Conservation (phyloP, 2,329 filamentous ascomycete species). For the Pestalotiopsis sp. region DNA sequence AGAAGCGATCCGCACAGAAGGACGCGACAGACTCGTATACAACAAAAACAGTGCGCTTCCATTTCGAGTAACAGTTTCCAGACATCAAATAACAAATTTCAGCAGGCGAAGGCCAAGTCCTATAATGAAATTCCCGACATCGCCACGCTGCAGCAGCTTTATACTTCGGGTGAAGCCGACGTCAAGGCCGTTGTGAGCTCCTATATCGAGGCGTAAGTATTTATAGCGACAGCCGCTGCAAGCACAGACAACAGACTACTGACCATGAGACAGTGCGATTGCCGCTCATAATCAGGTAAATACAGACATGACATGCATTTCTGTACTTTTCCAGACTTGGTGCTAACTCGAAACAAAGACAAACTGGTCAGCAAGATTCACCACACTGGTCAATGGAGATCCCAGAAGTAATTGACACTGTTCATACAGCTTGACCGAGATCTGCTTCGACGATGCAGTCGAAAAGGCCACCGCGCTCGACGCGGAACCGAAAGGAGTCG, state of each 20-base stretch:
- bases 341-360: neutral
- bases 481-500: conserved; percentile 14
- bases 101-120: neutral
- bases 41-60: neutral
- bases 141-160: neutral
- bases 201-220: conserved; percentile 8
- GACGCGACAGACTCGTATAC: neutral
- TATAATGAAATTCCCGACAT: neutral
- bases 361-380: conserved; percentile 1
- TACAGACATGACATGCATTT: neutral
- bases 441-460: conserved; percentile 27
- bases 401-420: no score
- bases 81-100: neutral
- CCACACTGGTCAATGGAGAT: neutral
- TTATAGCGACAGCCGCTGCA: no score
- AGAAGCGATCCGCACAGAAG: conserved; percentile 5
- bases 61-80: neutral
- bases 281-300: conserved; percentile 1
- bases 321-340: neutral
- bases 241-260: neutral
- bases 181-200: neutral
- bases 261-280: neutral
- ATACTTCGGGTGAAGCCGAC: neutral
- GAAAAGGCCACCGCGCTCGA: conserved; percentile 25
- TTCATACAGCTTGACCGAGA: conserved; percentile 26